Conservation (phyloP, 2,329 filamentous ascomycete species). For the Cadophora malorum region DNA sequence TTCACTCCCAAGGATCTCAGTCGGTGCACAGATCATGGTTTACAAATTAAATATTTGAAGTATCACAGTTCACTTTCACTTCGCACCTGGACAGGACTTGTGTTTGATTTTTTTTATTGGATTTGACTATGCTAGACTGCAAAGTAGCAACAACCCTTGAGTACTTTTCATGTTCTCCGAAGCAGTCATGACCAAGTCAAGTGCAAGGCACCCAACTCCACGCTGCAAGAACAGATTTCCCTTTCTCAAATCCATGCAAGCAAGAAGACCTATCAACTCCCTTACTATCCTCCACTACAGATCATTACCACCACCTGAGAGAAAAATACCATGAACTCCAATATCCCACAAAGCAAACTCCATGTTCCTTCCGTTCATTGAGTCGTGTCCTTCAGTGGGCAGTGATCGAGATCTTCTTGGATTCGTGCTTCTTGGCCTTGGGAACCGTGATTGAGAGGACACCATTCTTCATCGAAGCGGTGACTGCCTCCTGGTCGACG, state of each 20-base stretch:
- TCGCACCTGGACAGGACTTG: neutral
- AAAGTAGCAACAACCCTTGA: neutral
- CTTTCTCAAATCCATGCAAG: slow-evolving; percentile 12
- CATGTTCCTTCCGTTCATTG: neutral
- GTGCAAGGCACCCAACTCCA: slow-evolving; percentile 21
- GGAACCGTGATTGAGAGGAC: slow-evolving; percentile 69
- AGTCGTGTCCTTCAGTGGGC: slow-evolving; percentile 6
- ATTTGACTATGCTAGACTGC: neutral
- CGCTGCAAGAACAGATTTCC: neutral
- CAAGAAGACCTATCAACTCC: slow-evolving; percentile 6
- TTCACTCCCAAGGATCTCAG: too few relatives aligned
- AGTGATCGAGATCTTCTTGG: slow-evolving; percentile 59
- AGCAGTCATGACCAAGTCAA: neutral
- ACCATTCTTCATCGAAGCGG: slow-evolving; percentile 68
- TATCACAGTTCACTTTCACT: neutral
- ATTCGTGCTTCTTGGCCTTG: slow-evolving; percentile 66
- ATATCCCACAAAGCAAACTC: neutral
- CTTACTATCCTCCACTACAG: slow-evolving; percentile 7
- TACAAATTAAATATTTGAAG: too few relatives aligned
- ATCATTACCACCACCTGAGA: slow-evolving; percentile 9
- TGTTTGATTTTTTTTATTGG: neutral
- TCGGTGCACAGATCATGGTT: too few relatives aligned
- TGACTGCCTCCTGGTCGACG: slow-evolving; percentile 67
- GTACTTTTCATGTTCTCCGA: neutral
- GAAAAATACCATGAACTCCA: neutral